Evolutionary conservation across 108 stramenopile species (phyloP), one percentile per base, ranked within the genome.

Genomic region (Fragilaria crotonensis): DNA sequence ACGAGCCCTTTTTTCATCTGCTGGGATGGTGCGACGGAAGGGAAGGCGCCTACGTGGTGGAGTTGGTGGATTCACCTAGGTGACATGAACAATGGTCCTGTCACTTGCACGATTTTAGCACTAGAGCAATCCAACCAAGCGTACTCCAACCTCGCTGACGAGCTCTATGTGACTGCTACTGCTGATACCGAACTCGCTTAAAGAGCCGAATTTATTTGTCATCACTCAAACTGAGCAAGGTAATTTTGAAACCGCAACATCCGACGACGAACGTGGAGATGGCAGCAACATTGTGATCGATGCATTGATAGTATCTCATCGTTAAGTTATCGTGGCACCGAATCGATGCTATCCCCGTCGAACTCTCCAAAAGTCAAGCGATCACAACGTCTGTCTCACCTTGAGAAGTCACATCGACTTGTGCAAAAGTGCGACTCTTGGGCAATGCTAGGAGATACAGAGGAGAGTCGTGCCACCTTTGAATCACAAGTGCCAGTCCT

Each of bases 1-100:
- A 32, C 0, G 50, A 32, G 11, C 45, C 54, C n/a, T 82, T 73
- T 48, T 91, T n/a, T 87, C 20, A 69, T 91, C 45, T 83, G 81
- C 44, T 88, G 84, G 86, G 90, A 91, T 57, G 90, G 90, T 50
- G 66, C 86, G 0, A 82, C 75, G n/a, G n/a, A 2, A 60, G 67
- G 22, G 25, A 45, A 23, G 57, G n/a, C n/a, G n/a, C n/a, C n/a
- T n/a, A n/a, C n/a, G n/a, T n/a, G n/a, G n/a, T n/a, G n/a, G n/a
- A n/a, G n/a, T n/a, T n/a, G n/a, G n/a, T n/a, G n/a, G n/a, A n/a
- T n/a, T n/a, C n/a, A n/a, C n/a, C n/a, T n/a, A n/a, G n/a, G n/a
- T n/a, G n/a, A n/a, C n/a, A n/a, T n/a, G n/a, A n/a, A n/a, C n/a
- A n/a, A 41, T 11, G 36, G 32, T 30, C 0, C 25, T 52, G 7